phyloP scores from a whole-genome alignment of 768 basidiomycete genomes.

The Boletus fagicola region DNA sequence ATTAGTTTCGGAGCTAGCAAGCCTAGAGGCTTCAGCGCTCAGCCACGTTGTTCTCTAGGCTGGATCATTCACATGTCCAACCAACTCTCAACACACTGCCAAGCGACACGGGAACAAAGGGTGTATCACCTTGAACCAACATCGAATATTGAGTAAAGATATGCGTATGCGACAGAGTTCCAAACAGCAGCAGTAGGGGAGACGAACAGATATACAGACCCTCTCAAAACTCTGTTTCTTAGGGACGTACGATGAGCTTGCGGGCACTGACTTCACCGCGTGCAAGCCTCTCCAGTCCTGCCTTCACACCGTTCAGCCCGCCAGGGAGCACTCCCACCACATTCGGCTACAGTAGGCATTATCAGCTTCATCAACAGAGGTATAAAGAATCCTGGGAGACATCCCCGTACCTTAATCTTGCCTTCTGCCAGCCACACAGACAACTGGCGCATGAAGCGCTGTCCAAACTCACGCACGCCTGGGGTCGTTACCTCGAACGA shows the following conservation, averaged over 20 bases:
- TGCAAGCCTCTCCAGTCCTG: constrained; percentile 4
- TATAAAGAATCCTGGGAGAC: neutral
- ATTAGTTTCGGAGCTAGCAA: no score
- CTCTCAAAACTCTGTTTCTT: neutral
- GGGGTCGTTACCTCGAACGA: constrained; percentile 4
- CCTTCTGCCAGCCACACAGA: constrained; percentile 9
- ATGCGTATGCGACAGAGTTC: neutral
- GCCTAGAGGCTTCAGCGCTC: no score
- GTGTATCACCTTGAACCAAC: neutral
- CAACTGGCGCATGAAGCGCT: constrained; percentile 7
- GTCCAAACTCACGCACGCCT: constrained; percentile 6
- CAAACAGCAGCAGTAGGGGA: neutral
- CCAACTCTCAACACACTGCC: no score
- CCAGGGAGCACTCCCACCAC: constrained; percentile 1
- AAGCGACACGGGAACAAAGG: neutral
- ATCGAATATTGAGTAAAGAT: neutral
- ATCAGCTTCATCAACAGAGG: neutral
- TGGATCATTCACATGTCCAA: no score
- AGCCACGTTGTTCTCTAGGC: no score
- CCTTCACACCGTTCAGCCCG: neutral
- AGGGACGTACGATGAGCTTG: constrained; percentile 4
- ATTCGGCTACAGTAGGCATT: neutral
- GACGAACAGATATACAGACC: neutral
- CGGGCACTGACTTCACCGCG: neutral
- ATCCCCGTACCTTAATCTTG: constrained; percentile 9